These are phyloP conservation scores for Pleurotus djamor DNA, from an alignment of 768 basidiomycete species.

Conservation along the genomic window DNA sequence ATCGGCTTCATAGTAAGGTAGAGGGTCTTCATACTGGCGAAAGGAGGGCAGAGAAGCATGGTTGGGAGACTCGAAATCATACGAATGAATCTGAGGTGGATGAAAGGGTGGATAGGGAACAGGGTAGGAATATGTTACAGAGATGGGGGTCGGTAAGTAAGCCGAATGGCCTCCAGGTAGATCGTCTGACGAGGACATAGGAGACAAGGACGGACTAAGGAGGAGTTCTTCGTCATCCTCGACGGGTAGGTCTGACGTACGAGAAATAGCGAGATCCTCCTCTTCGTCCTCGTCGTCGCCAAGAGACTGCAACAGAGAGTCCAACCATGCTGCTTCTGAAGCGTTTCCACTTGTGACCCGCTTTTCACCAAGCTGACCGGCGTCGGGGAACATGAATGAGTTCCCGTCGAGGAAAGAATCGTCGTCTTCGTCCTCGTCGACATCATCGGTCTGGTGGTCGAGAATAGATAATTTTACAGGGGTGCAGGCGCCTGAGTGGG, in stretches of 20 bases:
- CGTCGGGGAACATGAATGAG: slow-evolving; percentile 82
- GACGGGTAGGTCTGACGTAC: slow-evolving; percentile 42
- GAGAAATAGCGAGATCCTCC: slow-evolving; percentile 42
- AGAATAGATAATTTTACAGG: slow-evolving; percentile 26
- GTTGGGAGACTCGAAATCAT: slow-evolving; percentile 40
- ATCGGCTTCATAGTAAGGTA: slow-evolving; percentile 62
- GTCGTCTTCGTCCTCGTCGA: slow-evolving; percentile 49
- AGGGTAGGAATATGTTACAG: slow-evolving; percentile 53
- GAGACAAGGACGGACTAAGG: slow-evolving; percentile 65
- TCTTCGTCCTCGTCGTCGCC: slow-evolving; percentile 67
- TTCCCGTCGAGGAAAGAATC: slow-evolving; percentile 52
- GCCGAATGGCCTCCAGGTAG: slow-evolving; percentile 31
- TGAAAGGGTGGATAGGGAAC: slow-evolving; percentile 63
- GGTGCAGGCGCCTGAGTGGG: slow-evolving; percentile 7
- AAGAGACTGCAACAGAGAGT: slow-evolving; percentile 74
- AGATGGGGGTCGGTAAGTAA: slow-evolving; percentile 44
- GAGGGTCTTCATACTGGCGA: slow-evolving; percentile 49
- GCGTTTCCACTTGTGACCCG: slow-evolving; percentile 32
- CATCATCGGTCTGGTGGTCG: slow-evolving; percentile 28
- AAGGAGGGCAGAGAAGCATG: slow-evolving; percentile 45
- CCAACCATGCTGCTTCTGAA: slow-evolving; percentile 80
- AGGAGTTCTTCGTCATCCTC: slow-evolving; percentile 66
- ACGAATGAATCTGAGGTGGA: slow-evolving; percentile 55
- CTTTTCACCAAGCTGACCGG: slow-evolving; percentile 48
- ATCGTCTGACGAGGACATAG: slow-evolving; percentile 79